Evolutionary conservation across 352 stramenopile genomes (phyloP).

Genomic region (Hyaloperonospora arabidopsidis): DNA sequence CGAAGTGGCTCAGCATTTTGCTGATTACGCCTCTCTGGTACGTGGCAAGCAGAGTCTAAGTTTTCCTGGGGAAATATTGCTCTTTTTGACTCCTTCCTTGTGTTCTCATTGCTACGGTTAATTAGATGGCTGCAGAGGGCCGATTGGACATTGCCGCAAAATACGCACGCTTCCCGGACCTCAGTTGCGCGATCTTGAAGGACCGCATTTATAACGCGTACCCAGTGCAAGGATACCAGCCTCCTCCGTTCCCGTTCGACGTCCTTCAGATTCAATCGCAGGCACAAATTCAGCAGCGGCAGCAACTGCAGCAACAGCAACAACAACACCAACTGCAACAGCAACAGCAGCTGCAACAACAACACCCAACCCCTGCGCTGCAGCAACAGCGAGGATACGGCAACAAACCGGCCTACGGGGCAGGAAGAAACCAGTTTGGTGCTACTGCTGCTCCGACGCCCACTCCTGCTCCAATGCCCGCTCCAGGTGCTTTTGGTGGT

Average conservation of each 20-base stretch:
- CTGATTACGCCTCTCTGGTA: constrained; percentile 75
- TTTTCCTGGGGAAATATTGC: not conserved
- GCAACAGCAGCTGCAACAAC: constrained; percentile 29
- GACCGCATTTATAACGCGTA: constrained; percentile 84
- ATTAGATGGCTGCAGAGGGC: constrained; percentile 89
- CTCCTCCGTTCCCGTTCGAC: constrained; percentile 81
- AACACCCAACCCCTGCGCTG: constrained; percentile 25
- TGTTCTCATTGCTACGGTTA: constrained; percentile 6
- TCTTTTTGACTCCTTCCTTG: constrained; percentile 1
- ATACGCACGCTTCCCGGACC: constrained; percentile 80
- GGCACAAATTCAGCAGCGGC: constrained; percentile 50
- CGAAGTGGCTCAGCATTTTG: constrained; percentile 86
- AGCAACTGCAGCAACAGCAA: constrained; percentile 43
- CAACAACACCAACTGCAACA: constrained; percentile 30
- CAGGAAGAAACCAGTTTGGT: constrained; percentile 37
- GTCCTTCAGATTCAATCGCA: constrained; percentile 54
- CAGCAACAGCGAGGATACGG: constrained; percentile 34
- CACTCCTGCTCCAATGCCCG: constrained; percentile 25
- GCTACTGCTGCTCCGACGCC: constrained; percentile 25
- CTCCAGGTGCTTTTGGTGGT: constrained; percentile 26
- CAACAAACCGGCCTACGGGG: constrained; percentile 25
- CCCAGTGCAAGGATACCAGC: constrained; percentile 66
- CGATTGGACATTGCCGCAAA: constrained; percentile 88
- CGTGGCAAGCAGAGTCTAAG: constrained; percentile 1
- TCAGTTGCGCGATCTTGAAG: constrained; percentile 73